Conservation (phyloP, 495 filamentous ascomycete genomes). For the Aspergillus nidulans region DNA sequence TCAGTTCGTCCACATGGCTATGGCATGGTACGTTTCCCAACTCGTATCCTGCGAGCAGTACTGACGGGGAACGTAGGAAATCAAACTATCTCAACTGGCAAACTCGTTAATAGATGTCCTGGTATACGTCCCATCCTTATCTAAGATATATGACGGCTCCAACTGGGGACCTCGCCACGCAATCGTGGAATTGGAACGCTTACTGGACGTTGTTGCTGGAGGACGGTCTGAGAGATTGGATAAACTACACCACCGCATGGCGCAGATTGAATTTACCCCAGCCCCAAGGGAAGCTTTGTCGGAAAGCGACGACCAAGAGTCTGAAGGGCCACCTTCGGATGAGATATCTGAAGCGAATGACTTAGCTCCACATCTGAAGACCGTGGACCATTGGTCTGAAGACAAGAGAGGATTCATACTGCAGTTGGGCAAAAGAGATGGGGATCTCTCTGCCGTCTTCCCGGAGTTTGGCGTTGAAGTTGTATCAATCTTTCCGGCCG, state of each 20-base stretch:
- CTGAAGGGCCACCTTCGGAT: not conserved
- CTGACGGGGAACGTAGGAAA: constrained; percentile 2
- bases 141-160: not conserved
- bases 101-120: constrained; percentile 11
- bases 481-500: not conserved
- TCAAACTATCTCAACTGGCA: constrained; percentile 8
- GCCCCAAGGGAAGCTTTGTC: not conserved
- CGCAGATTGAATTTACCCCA: constrained; percentile 2
- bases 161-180: constrained; percentile 7
- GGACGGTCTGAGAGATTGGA: constrained; percentile 7
- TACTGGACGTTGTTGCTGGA: constrained; percentile 7
- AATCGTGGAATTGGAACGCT: constrained; percentile 2
- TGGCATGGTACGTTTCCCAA: constrained; percentile 8
- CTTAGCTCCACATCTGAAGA: not conserved
- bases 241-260: constrained; percentile 3
- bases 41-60: not conserved
- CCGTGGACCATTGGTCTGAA: not conserved
- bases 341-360: not conserved
- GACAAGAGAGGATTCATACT: not conserved
- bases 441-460: not conserved
- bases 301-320: not conserved
- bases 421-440: not conserved
- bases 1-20: constrained; percentile 10
- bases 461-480: not conserved
- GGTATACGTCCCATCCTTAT: constrained; percentile 4